phyloP scores from a whole-genome alignment of 495 filamentous ascomycete genomes.

The Aspergillus ellipticus region DNA sequence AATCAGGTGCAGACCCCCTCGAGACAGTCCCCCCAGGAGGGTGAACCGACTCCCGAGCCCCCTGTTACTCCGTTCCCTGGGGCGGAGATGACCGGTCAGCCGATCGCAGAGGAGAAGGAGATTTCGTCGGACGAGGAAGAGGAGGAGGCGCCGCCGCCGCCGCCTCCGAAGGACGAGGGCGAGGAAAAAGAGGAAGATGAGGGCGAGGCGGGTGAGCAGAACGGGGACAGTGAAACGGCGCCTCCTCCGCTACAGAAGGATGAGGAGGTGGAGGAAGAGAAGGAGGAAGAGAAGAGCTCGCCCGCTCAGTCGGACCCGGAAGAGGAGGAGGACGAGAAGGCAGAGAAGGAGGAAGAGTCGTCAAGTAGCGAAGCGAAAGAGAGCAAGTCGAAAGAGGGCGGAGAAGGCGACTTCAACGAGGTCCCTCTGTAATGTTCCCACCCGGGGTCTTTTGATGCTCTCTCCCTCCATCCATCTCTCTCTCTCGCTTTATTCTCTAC shows the following conservation, averaged over 20 bases:
- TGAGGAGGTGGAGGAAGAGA: not conserved
- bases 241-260: not conserved
- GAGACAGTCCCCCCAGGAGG: slow-evolving; percentile 18
- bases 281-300: slow-evolving; percentile 8
- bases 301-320: not conserved
- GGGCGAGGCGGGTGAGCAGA: slow-evolving; percentile 4
- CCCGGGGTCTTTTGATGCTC: slow-evolving; percentile 9
- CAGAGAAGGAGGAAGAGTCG: slow-evolving; percentile 25
- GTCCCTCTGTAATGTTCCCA: slow-evolving; percentile 32
- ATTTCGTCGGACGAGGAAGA: slow-evolving; percentile 30
- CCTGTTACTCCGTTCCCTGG: slow-evolving; percentile 45
- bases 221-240: not conserved
- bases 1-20: slow-evolving; percentile 10
- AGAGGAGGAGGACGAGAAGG: slow-evolving; percentile 16
- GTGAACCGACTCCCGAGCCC: slow-evolving; percentile 23
- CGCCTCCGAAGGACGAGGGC: slow-evolving; percentile 35
- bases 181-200: slow-evolving; percentile 13
- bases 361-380: slow-evolving; percentile 18
- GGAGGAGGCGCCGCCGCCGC: slow-evolving; percentile 30
- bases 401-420: slow-evolving; percentile 40
- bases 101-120: slow-evolving; percentile 28
- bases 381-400: slow-evolving; percentile 29
- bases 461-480: slow-evolving; percentile 8
- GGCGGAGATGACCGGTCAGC: slow-evolving; percentile 30
- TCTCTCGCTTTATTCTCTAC: not conserved